Evolutionary conservation across 805 yeast species (phyloP), one percentile per base, ranked within the genome.

Genomic region (baker's yeast (Saccharomyces cerevisiae)): DNA sequence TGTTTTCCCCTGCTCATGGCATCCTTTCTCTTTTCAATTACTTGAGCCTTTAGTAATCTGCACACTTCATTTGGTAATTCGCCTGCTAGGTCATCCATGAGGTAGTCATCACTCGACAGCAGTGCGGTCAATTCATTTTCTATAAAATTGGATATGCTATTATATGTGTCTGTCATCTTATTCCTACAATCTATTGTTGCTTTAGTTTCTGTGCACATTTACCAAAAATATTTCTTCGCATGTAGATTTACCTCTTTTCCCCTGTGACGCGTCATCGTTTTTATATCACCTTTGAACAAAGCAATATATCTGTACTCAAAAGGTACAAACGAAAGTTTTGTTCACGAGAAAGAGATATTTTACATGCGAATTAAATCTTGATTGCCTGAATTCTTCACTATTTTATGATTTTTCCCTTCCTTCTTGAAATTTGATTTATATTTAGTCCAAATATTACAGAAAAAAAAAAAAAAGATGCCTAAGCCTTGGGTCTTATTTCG

Each of bases 51-150:
- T 11, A 61, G 24, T 14, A 51, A n/a, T 11, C 48, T 48, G 28
- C 49, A 30, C 8, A 60, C 28, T 2, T 51, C 56, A 4, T 47
- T 2, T 1, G 65, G 65, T 14, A 62, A 43, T 29, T 55, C 53
- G 17, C 50, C 56, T 11, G 47, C 30, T 14, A 54, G 41, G 41
- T 54, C 53, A n/a, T 49, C 49, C 21, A 55, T 28, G 13, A 36
- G 30, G 48, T 28, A 46, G 30, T 28, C 21, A 46, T 46, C 48
- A 28, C 22, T 26, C 2, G 48, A 21, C 29, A 27, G 4, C 22
- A 46, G 22, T 9, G 21, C 22, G 30, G 48, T 21, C 13, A 46
- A 22, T 9, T 46, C 32, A 3, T 46, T 22, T 21, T n/a, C 29
- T n/a, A 46, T 8, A 22, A 36, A 36, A 6, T 21, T 17, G 4